Base-by-base conservation (phyloP, 202 grass and related monocot species). In the Carex arenaria region DNA sequence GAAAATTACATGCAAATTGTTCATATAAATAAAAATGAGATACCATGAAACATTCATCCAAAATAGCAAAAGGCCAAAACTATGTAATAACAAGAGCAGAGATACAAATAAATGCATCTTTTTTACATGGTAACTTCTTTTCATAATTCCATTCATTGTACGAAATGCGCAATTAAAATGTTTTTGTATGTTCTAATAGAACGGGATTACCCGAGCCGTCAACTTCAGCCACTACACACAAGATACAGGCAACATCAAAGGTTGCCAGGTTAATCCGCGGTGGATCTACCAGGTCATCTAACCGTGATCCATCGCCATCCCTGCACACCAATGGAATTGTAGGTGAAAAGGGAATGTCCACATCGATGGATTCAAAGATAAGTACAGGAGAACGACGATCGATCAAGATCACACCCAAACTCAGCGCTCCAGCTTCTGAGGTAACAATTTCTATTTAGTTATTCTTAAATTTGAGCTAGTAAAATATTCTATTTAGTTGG, bases 311-410 rank as follows among this genome's bases (percentile, higher is more conserved):
- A 12, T 89, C 89, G 63, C 86, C 86, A 71, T 55, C 80, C 28
- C 80, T 66, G 6, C 89, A 87, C 34, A 84, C 62, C 56, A 61
- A 82, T 10, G 40, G 78, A 82, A 83, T 84, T 80, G 76, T 84
- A 84, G 82, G 88, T 13, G 85, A 91, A 53, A 91, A 81, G 51
- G 84, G 85, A 34, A 86, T 82, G 49, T 81, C 86, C 7, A 84
- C 82, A 13, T 94, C 89, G 38, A 72, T 88, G 52, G 95, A 97
- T 72, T 84, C 87, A 4, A 88, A 94, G 15, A 64, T 89, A 10
- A 82, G 68, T 5, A 73, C 88, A 1, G 80, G 18, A 20, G 92
- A 91, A 10, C 94, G 85, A 38, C 83, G 88, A 5, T 85, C 90
- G 1, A 84, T 91, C 69, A 93, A 89, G 84, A 81, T 88, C 9